Base-by-base conservation (phyloP, 2,329 filamentous ascomycete genomes). In the Coniochaeta sp. region DNA sequence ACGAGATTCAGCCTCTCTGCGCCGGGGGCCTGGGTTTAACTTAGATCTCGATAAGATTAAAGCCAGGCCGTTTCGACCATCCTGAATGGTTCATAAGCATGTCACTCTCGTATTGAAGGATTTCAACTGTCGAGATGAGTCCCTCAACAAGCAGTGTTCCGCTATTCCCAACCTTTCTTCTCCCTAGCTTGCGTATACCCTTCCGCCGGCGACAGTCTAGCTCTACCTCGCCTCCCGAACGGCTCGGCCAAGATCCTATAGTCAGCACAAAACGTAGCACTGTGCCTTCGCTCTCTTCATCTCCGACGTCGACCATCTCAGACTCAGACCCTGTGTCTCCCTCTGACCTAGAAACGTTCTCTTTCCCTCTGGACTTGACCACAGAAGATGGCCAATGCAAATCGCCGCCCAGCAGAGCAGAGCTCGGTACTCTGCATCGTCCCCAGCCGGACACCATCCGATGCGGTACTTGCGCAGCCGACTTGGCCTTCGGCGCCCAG, bases 401-500 rank as follows among this genome's bases (percentile, higher is more conserved):
- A 17, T 14, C 31, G 7, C 54, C 54, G 5, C 31, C 17, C 11
- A 31, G 17, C 28, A 5, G 6, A 34, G 8, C n/a, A 38, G 16
- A 17, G n/a, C 31, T 19, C 9, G 31, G 17, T 9, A 34, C 56
- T 12, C 40, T 11, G 38, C 66, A 73, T 19, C 78, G 77, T 61
- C 70, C 71, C 26, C 75, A 77, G 0, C 82, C 83, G 6, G 78
- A 84, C 67, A 85, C 81, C 1, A 73, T 89, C 57, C 79, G 83
- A 64, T 89, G 86, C 72, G 74, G 76, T 36, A 76, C 72, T 57
- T 89, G 86, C 74, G 77, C 82, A 14, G 75, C 80, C 59, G 84
- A 89, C 70, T 70, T 89, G n/a, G 85, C 84, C 19, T 84, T 84
- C 67, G 70, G 77, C 17, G 78, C 80, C 14, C 85, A 88, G 69